These are phyloP conservation scores for Fusarium hostae DNA, from an alignment of 2,329 filamentous ascomycete species.

Conservation along the genomic window DNA sequence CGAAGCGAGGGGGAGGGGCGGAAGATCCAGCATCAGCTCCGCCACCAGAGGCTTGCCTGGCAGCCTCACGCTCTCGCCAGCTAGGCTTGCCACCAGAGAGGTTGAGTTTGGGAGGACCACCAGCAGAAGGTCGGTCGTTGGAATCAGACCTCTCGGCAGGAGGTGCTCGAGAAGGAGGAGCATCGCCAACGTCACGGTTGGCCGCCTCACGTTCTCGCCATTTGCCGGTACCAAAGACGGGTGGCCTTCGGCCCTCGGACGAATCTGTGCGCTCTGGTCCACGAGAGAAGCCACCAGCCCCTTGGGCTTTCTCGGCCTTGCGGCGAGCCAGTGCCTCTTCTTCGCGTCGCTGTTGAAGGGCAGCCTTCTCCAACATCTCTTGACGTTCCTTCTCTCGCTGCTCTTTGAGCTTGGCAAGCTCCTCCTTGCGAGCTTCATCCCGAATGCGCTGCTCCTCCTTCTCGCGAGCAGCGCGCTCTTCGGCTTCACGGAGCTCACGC, in stretches of 20 bases:
- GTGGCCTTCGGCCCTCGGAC: conserved; percentile 49
- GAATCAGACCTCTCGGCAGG: conserved; percentile 60
- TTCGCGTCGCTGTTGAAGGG: conserved; percentile 82
- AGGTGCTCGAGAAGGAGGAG: conserved; percentile 47
- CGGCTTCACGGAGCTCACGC: conserved; percentile 80
- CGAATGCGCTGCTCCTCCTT: conserved; percentile 84
- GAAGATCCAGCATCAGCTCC: conserved; percentile 50
- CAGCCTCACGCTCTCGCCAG: conserved; percentile 79
- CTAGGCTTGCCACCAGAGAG: conserved; percentile 69
- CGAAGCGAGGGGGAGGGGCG: conserved; percentile 54
- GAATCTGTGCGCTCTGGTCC: conserved; percentile 45
- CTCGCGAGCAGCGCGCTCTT: conserved; percentile 82
- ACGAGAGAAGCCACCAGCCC: conserved; percentile 43
- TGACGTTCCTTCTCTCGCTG: conserved; percentile 74
- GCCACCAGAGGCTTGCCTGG: conserved; percentile 53
- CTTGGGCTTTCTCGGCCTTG: conserved; percentile 71
- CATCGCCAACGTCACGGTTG: conserved; percentile 40
- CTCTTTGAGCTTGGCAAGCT: conserved; percentile 74
- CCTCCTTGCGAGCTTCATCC: conserved; percentile 82
- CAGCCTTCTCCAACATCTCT: conserved; percentile 72
- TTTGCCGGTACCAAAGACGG: conserved; percentile 51
- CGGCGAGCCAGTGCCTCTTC: conserved; percentile 86
- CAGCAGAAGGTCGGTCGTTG: conserved; percentile 53
- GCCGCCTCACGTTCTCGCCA: conserved; percentile 57
- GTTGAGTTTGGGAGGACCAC: conserved; percentile 69